Conservation (phyloP, 73 alveolate genomes). For the Paramecium caudatum region DNA sequence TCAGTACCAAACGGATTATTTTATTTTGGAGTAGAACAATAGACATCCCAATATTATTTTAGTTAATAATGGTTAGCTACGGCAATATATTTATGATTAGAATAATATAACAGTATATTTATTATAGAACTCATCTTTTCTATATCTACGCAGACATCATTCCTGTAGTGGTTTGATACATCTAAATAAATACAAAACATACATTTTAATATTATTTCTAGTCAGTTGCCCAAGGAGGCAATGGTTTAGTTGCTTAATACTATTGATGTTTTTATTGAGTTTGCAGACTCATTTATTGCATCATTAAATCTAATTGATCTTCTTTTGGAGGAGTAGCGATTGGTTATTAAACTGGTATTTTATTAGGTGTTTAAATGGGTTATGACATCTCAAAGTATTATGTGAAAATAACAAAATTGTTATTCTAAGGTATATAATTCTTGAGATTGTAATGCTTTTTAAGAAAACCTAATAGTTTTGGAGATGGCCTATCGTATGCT, state of each 20-base stretch:
- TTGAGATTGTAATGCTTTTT: slow-evolving; percentile 91
- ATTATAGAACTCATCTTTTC: background rate
- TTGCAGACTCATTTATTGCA: slow-evolving; percentile 39
- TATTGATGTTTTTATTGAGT: slow-evolving; percentile 44
- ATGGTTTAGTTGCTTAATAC: background rate
- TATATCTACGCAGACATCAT: slow-evolving; percentile 35
- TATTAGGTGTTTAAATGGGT: slow-evolving; percentile 25
- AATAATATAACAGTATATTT: background rate
- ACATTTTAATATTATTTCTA: background rate
- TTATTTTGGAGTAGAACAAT: slow-evolving; percentile 35
- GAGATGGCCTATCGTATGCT: slow-evolving; percentile 97
- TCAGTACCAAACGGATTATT: slow-evolving; percentile 64
- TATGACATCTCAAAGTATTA: slow-evolving; percentile 82
- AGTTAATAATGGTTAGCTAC: background rate
- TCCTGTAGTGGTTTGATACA: slow-evolving; percentile 60
- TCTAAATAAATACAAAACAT: background rate
- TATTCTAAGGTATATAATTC: slow-evolving; percentile 93
- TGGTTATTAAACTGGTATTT: slow-evolving; percentile 18
- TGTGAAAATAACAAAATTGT: slow-evolving; percentile 93
- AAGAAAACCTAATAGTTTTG: slow-evolving; percentile 90
- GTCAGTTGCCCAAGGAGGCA: slow-evolving; percentile 63
- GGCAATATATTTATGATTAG: background rate
- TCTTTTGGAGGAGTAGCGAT: background rate
- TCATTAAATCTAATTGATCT: slow-evolving; percentile 39
- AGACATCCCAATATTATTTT: background rate